Conservation (phyloP, 768 basidiomycete genomes). For the Russula dissimulans region DNA sequence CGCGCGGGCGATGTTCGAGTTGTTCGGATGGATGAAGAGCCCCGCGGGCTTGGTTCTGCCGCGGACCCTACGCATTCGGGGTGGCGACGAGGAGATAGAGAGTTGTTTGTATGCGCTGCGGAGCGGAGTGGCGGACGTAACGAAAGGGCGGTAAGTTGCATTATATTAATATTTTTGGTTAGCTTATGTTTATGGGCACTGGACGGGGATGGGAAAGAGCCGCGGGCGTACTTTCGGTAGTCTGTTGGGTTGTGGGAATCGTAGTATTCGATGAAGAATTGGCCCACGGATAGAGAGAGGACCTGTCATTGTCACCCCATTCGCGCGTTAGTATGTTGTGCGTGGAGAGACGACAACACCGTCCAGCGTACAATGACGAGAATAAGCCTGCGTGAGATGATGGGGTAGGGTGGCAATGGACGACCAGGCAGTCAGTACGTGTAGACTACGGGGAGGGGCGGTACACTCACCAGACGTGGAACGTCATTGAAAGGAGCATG, state of each 20-base stretch:
- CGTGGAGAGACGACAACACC: background rate
- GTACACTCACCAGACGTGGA: conserved; percentile 51
- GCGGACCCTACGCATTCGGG: conserved; percentile 28
- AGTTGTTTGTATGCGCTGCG: background rate
- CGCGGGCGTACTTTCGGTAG: conserved; percentile 8
- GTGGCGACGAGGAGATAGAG: background rate
- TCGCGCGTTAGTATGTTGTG: background rate
- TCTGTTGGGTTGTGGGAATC: conserved; percentile 15
- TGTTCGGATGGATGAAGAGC: conserved; percentile 53
- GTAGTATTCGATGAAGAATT: conserved; percentile 45
- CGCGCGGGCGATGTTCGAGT: conserved; percentile 59
- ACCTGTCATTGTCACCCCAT: conserved; percentile 32
- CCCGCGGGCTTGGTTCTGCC: conserved; percentile 35
- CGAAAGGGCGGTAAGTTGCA: too few relatives aligned
- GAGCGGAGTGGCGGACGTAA: background rate
- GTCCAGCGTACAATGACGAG: conserved; percentile 37
- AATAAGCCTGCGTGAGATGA: conserved; percentile 33
- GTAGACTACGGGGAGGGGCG: background rate
- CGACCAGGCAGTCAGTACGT: background rate
- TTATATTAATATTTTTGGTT: too few relatives aligned
- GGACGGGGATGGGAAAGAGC: background rate
- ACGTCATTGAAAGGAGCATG: conserved; percentile 68
- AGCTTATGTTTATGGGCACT: background rate
- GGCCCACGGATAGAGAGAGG: conserved; percentile 45
- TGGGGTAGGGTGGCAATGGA: background rate